Conservation (phyloP, 306 rosid genomes). For the Macrotyloma uniflorum region DNA sequence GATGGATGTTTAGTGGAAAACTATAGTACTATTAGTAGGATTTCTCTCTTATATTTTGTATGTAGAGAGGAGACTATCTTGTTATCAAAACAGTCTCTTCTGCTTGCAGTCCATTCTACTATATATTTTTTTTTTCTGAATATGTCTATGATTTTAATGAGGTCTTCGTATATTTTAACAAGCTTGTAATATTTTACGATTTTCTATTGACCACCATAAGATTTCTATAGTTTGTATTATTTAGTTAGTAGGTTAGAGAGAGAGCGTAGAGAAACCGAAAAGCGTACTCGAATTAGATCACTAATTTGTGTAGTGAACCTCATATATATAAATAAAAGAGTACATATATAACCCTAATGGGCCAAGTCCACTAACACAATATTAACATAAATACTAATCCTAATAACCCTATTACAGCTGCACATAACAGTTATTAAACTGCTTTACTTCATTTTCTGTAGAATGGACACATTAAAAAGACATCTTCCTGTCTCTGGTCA, state of each 20-base stretch:
- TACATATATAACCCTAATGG: too few species aligned
- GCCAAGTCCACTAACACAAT: too few species aligned
- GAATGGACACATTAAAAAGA: slow-evolving; percentile 86
- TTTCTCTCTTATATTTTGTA: neutral
- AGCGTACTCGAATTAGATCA: too few species aligned
- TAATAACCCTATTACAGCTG: too few species aligned
- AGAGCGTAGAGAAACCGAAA: too few species aligned
- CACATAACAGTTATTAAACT: slow-evolving; percentile 6
- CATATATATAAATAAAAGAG: too few species aligned
- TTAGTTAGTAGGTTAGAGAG: too few species aligned
- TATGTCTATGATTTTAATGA: neutral
- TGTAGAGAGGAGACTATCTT: neutral
- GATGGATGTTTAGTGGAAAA: neutral
- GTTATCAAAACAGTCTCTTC: neutral
- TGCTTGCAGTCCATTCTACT: neutral
- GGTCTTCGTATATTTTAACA: neutral
- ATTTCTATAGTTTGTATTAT: too few species aligned
- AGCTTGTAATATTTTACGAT: slow-evolving; percentile 9
- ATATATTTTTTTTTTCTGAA: too few species aligned
- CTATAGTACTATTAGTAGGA: neutral
- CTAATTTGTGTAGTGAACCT: too few species aligned
- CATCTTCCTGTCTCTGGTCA: slow-evolving; percentile 73
- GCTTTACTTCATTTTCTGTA: slow-evolving; percentile 37
- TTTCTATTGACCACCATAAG: slow-evolving; percentile 14
- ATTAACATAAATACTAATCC: too few species aligned